A percentile compares a stretch with the other conserved stretches of the same genome.
These are phyloP conservation scores for Candida sonorensis DNA, from an alignment of 805 yeast genomes.

Conservation along the genomic window DNA sequence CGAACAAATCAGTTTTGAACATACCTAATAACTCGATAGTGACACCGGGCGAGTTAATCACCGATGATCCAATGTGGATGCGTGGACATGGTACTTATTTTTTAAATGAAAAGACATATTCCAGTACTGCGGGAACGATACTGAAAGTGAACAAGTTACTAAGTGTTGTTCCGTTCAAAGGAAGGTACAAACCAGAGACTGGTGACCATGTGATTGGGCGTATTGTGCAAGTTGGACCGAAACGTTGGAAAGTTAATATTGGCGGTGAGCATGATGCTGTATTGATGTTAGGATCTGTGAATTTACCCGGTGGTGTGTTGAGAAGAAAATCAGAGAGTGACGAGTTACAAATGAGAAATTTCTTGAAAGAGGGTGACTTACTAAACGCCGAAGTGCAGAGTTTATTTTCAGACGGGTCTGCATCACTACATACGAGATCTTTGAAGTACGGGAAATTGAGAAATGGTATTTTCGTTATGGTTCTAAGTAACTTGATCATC, in stretches of 20 bases:
- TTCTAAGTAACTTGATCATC: slow-evolving; percentile 77
- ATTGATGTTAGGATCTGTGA: slow-evolving; percentile 89
- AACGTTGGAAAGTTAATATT: slow-evolving; percentile 94
- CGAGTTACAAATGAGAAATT: slow-evolving; percentile 92
- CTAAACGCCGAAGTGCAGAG: slow-evolving; percentile 95
- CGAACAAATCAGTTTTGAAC: too few species aligned
- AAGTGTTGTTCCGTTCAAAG: slow-evolving; percentile 79
- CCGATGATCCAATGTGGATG: slow-evolving; percentile 97
- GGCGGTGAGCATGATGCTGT: slow-evolving; percentile 94
- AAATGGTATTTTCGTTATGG: slow-evolving; percentile 76
- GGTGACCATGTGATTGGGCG: slow-evolving; percentile 96
- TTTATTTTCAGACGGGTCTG: slow-evolving; percentile 82
- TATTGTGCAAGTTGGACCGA: slow-evolving; percentile 87
- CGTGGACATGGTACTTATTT: slow-evolving; percentile 96
- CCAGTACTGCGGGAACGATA: slow-evolving; percentile 90
- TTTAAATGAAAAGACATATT: slow-evolving; percentile 65
- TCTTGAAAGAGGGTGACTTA: slow-evolving; percentile 92
- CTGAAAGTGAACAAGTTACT: slow-evolving; percentile 80
- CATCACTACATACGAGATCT: slow-evolving; percentile 91
- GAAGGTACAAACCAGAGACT: slow-evolving; percentile 87
- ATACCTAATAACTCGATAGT: slow-evolving; percentile 42
- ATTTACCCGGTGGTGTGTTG: slow-evolving; percentile 93
- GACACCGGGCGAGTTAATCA: slow-evolving; percentile 95
- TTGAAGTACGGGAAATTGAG: slow-evolving; percentile 91
- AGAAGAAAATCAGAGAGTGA: slow-evolving; percentile 93